A percentile compares a stretch with the other conserved stretches of the same genome.
phyloP scores from a whole-genome alignment of 257 asterid genomes.

The Gynochthodes officinalis region DNA sequence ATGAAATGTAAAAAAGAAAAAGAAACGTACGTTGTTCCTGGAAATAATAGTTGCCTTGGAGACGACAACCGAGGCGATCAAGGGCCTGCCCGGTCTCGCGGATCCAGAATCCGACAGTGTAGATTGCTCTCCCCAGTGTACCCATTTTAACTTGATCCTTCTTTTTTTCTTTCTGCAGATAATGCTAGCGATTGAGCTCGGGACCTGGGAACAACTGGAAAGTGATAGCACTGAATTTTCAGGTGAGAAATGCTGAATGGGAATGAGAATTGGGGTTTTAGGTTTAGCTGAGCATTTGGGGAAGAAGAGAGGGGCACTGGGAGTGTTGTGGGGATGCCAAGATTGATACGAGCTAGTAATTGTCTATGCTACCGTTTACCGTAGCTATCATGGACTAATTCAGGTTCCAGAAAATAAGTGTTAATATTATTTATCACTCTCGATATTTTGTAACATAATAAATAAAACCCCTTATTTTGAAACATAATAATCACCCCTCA shows the following conservation, averaged over 20 bases:
- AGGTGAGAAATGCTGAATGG: slow-evolving; percentile 7
- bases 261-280: slow-evolving; percentile 11
- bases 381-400: background rate
- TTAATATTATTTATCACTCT: too few species aligned
- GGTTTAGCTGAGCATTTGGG: slow-evolving; percentile 6
- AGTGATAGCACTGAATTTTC: background rate
- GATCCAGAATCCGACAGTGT: slow-evolving; percentile 94
- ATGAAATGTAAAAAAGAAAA: background rate
- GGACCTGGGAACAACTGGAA: background rate
- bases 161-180: background rate
- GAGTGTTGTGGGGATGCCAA: slow-evolving; percentile 18
- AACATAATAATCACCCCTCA: too few species aligned
- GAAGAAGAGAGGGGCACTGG: slow-evolving; percentile 1
- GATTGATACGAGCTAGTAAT: background rate
- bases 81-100: slow-evolving; percentile 97
- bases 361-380: background rate
- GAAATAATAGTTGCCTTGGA: slow-evolving; percentile 81
- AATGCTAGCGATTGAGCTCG: background rate
- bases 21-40: slow-evolving; percentile 61
- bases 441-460: too few species aligned
- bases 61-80: slow-evolving; percentile 97
- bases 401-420: too few species aligned
- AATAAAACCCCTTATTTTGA: too few species aligned
- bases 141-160: slow-evolving; percentile 47
- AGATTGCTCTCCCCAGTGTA: slow-evolving; percentile 67